Conservation (phyloP, 2,329 filamentous ascomycete species). For the Epichloe sp. region DNA sequence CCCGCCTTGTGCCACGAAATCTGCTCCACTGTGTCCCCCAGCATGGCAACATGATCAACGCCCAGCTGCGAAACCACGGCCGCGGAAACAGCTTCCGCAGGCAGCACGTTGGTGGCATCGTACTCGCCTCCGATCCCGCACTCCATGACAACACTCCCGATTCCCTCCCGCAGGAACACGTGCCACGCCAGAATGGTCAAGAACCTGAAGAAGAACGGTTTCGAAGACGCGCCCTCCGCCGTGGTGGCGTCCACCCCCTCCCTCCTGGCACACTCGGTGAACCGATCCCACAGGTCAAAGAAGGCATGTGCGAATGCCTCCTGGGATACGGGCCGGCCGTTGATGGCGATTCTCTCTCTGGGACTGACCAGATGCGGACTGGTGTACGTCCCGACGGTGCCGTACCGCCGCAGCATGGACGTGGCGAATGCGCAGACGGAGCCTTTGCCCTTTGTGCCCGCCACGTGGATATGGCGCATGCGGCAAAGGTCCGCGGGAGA, state of each 20-base stretch:
- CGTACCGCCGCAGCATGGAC: constrained; percentile 49
- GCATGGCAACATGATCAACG: constrained; percentile 71
- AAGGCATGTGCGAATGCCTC: constrained; percentile 63
- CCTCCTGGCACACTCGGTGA: constrained; percentile 26
- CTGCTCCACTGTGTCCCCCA: constrained; percentile 65
- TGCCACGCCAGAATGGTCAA: constrained; percentile 82
- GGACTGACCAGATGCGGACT: constrained; percentile 77
- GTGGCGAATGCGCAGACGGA: constrained; percentile 77
- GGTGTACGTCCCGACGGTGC: constrained; percentile 60
- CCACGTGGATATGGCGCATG: constrained; percentile 59
- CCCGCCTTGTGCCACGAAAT: constrained; percentile 90
- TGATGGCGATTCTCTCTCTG: constrained; percentile 69
- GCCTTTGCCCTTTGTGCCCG: constrained; percentile 90
- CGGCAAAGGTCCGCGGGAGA: constrained; percentile 31
- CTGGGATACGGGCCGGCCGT: constrained; percentile 57
- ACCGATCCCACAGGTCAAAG: constrained; percentile 67
- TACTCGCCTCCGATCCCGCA: constrained; percentile 91
- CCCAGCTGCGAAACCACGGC: constrained; percentile 69
- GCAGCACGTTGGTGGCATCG: constrained; percentile 80
- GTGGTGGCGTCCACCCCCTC: constrained; percentile 25
- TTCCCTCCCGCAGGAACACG: constrained; percentile 61
- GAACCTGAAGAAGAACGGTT: constrained; percentile 88
- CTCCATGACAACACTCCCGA: constrained; percentile 72
- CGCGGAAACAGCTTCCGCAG: constrained; percentile 46
- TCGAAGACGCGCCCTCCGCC: constrained; percentile 44